Evolutionary conservation across 2,329 filamentous ascomycete genomes (phyloP), one percentile per base, ranked within the genome.

Genomic region (Fusarium sp.): DNA sequence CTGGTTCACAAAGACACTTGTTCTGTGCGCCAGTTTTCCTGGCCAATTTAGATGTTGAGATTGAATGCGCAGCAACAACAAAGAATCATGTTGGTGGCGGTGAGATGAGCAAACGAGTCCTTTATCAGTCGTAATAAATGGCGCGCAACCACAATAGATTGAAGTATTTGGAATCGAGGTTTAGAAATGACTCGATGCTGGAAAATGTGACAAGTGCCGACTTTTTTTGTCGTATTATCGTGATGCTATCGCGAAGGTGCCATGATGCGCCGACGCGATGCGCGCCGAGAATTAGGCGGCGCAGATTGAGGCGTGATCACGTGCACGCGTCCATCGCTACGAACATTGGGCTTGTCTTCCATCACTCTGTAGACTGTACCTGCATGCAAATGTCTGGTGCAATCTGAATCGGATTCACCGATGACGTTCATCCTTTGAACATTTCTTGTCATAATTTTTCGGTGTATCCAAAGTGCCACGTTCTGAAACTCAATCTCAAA

Each of bases 251-350:
- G 68, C 62, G 73, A 64, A 65, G 50, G 61, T 75, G 72, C 70
- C 74, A 72, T 70, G 73, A 74, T 71, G 65, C 58, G 62, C 64
- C 46, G 68, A 71, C 75, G 77, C 76, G 75, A 70, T 71, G 70
- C 71, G 76, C 77, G 73, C 77, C 77, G 77, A 79, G 52, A 77
- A 76, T 79, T 79, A 79, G 72, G 76, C 77, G 77, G 76, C 76
- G 74, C 76, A 74, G 67, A 75, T 65, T 52, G 50, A 64, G 67
- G 45, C 64, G 70, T 64, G 62, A 65, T 77, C 75, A 77, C 75
- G 75, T 77, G 75, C 51, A 31, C 53, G 60, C 61, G 67, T 57
- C 18, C 7, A 49, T 19, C 25, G 42, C 34, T 11, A 37, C 34
- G 46, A 37, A 18, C 31, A 21, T 6, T 26, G 12, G 16, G 21